Percentiles rank a stretch among this genome's conserved stretches.
Evolutionary conservation across 2,329 filamentous ascomycete species (phyloP).

Genomic region (Aspergillus amoenus): DNA sequence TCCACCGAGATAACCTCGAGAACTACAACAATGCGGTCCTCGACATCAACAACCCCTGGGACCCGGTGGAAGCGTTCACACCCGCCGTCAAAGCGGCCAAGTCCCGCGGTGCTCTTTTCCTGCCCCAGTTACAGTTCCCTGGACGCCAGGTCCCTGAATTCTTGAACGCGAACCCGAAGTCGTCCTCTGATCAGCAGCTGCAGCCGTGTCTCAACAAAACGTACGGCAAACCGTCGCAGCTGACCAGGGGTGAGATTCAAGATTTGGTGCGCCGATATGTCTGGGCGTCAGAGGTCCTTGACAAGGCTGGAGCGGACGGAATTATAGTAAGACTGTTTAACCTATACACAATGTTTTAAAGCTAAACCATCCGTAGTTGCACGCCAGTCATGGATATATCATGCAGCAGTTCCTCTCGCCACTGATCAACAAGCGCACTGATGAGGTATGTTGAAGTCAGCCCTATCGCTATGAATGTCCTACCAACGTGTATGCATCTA

Average conservation of each 20-base stretch:
- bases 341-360: neutral
- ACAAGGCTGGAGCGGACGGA: neutral
- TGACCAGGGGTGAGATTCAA: neutral
- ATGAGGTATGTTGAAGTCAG: conserved; percentile 8
- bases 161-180: conserved; percentile 23
- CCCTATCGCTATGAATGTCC: neutral
- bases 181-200: conserved; percentile 22
- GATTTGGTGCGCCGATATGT: neutral
- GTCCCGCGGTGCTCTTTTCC: conserved; percentile 22
- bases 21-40: conserved; percentile 28
- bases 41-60: conserved; percentile 23
- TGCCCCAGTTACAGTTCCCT: conserved; percentile 25
- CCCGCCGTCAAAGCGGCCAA: conserved; percentile 23
- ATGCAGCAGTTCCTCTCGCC: neutral
- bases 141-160: conserved; percentile 25
- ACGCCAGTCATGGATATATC: neutral
- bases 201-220: conserved; percentile 8
- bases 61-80: conserved; percentile 23
- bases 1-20: conserved; percentile 26
- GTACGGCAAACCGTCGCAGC: neutral
- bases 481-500: neutral
- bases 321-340: neutral
- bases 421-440: neutral
- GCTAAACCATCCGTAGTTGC: neutral
- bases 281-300: neutral